Evolutionary conservation across 345 rosid genomes (phyloP), one percentile per base, ranked within the genome.

Genomic region (Gossypioides kirkii): DNA sequence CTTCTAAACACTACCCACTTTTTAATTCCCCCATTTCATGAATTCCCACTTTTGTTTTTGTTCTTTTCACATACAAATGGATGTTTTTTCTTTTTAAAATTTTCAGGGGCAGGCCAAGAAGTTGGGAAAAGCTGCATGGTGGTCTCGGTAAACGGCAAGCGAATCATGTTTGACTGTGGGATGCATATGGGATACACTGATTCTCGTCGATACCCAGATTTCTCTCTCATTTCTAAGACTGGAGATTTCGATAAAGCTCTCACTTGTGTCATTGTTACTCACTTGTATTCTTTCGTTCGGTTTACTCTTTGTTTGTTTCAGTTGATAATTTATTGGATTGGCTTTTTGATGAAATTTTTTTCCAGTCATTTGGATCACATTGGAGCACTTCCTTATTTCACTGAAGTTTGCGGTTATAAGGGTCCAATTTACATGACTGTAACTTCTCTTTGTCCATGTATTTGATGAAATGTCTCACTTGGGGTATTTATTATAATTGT

Each of bases 351-450:
- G 23, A 66, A 36, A 17, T 58, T 12, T 58, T 52, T 58, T 77
- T 41, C 14, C 80, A 94, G 98, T 77, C 97, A 95, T 73, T 79
- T 91, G 93, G 99, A 92, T 78, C 98, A 95, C 69, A 86, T 93
- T 5, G 97, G 98, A 42, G 97, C 96, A 16, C 96, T 92, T 78
- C 93, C 97, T 79, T 95, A 86, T 86, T 91, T 93, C 87, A 91
- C 98, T 1, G 90, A 92, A 84, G 98, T 95, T 20, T 91, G 97
- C 69, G 99, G 99, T 3, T 95, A 90, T 25, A 61, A 18, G 10
- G 99, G 99, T 0, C 98, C 99, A 0, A 71, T 95, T 66, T 92
- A 92, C 80, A 95, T 95, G 99, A 92, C 99, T 88, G 97, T 91
- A 87, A 78, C 77, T 81, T 28, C 63, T 73, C 28, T 67, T 36